Conservation (phyloP, 2,329 filamentous ascomycete genomes). For the Fusarium phyllophilum region DNA sequence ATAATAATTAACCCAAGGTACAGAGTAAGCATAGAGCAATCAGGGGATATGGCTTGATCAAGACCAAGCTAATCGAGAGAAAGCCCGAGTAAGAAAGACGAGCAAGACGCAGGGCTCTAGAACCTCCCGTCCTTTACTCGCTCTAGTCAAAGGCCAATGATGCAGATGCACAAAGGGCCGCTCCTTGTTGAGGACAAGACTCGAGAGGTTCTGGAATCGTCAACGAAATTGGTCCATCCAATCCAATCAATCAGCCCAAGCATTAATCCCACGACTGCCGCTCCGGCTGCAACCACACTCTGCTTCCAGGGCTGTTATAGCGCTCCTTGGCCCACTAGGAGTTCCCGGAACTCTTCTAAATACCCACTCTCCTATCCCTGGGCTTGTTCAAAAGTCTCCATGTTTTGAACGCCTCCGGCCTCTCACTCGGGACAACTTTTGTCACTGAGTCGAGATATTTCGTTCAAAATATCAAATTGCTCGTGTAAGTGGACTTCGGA, state of each 20-base stretch:
- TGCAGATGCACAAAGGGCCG: slow-evolving; percentile 25
- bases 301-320: slow-evolving; percentile 15
- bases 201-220: slow-evolving; percentile 24
- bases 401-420: slow-evolving; percentile 26
- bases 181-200: not conserved
- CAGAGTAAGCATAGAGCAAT: slow-evolving; percentile 8
- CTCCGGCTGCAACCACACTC: slow-evolving; percentile 15
- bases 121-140: not conserved
- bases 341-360: slow-evolving; percentile 2
- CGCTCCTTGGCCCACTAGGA: slow-evolving; percentile 22
- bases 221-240: slow-evolving; percentile 10
- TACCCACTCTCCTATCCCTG: slow-evolving; percentile 13
- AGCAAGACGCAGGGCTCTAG: not conserved
- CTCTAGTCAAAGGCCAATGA: not conserved
- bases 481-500: not conserved
- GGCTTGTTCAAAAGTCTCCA: not conserved
- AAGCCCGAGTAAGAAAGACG: not conserved
- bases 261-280: slow-evolving; percentile 24
- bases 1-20: not conserved
- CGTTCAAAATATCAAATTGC: not conserved
- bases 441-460: slow-evolving; percentile 1
- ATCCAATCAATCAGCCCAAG: not conserved
- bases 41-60: slow-evolving; percentile 2
- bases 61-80: slow-evolving; percentile 8
- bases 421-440: slow-evolving; percentile 29